These are phyloP conservation scores for Phellinidium pouzarii DNA, from an alignment of 1,284 basidiomycete species.

Conservation along the genomic window DNA sequence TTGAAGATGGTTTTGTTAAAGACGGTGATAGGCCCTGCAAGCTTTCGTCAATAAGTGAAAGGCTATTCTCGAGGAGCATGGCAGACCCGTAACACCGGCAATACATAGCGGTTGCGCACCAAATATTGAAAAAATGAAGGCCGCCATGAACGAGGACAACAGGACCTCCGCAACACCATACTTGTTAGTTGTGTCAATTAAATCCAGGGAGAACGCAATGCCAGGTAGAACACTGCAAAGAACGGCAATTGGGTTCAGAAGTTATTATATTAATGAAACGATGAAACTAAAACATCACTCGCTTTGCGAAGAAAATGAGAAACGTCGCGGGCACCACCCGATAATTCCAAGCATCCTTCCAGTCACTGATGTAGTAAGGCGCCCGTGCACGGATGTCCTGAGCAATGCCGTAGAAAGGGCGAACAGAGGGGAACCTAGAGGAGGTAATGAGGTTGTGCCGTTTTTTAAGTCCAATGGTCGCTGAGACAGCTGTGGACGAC, in stretches of 20 bases:
- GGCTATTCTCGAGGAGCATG: not conserved
- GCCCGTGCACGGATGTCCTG: constrained; percentile 70
- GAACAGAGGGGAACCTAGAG: constrained; percentile 20
- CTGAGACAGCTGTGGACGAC: constrained; percentile 21
- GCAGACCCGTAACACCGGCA: constrained; percentile 83
- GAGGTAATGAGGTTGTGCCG: constrained; percentile 9
- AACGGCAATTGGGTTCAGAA: constrained; percentile 15
- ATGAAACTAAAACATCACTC: constrained; percentile 25
- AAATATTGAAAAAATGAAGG: constrained; percentile 86
- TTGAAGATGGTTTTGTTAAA: constrained; percentile 89
- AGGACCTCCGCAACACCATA: constrained; percentile 90
- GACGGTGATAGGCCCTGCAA: constrained; percentile 78
- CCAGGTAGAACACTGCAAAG: constrained; percentile 70
- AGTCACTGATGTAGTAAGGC: constrained; percentile 82
- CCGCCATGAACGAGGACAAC: constrained; percentile 78
- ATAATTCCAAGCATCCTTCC: constrained; percentile 87
- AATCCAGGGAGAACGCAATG: constrained; percentile 87
- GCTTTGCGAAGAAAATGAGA: constrained; percentile 79
- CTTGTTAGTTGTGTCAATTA: constrained; percentile 86
- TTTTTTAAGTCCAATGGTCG: constrained; percentile 20
- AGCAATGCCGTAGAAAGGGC: constrained; percentile 65
- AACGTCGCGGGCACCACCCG: constrained; percentile 70
- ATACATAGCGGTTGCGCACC: constrained; percentile 91
- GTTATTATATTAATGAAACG: not conserved
- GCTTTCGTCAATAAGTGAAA: no score